Evolutionary conservation across 179 eudicot genomes (phyloP), one percentile per base, ranked within the genome.

Genomic region (Nepenthes alata): DNA sequence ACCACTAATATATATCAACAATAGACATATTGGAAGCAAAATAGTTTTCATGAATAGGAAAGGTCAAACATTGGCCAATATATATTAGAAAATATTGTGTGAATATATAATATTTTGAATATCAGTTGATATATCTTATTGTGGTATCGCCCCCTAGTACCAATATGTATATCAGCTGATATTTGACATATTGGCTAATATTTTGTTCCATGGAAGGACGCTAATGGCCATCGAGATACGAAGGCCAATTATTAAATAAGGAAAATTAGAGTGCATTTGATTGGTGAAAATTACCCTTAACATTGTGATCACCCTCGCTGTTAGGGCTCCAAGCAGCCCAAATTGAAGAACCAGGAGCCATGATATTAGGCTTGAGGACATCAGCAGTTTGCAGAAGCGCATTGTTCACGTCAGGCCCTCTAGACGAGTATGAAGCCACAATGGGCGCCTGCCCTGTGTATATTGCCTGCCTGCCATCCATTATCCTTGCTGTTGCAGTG

Each of bases 261-360:
- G 25, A 1, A 25, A 25, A 25, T 25, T 25, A 25, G 25, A 25
- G 25, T 25, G 25, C 25, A 1, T 25, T 25, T 25, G 25, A 25
- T 25, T 25, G 25, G 25, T 25, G 25, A 25, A 25, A 25, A 25
- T 44, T 73, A 77, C 89, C 86, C 74, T 65, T 81, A 2, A 70
- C 68, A 62, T 74, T 65, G 44, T 62, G 76, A 64, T 79, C 86
- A 9, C 86, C 85, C 62, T 77, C 81, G 45, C 86, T 84, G 74
- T 70, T 80, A 5, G 84, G 85, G 49, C 85, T 78, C 95, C 89
- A 86, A 5, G 95, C 87, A 65, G 85, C 87, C 95, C 95, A 86
- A 44, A 84, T 86, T 37, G 85, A 78, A 37, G 89, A 84, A 35
- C 95, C 95, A 2, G 95, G 95, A 62, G 95, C 89, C 80, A 82